Conservation (phyloP, 495 filamentous ascomycete species). For the Haplographium delicatum region DNA sequence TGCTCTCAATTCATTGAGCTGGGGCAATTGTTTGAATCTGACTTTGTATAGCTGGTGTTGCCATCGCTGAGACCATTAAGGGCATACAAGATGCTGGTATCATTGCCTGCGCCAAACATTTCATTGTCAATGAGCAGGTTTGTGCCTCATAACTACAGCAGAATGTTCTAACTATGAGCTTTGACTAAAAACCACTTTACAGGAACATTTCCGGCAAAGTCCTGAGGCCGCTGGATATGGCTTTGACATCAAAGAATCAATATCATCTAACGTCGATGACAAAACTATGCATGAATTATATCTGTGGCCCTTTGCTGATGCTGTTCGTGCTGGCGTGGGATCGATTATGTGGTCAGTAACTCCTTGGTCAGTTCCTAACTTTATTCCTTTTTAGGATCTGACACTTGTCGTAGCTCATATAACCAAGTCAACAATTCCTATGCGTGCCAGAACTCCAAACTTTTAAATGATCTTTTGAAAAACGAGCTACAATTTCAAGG, state of each 20-base stretch:
- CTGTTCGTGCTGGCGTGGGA: conserved; percentile 70
- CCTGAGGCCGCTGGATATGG: conserved; percentile 46
- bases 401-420: conserved; percentile 53
- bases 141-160: not conserved
- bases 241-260: conserved; percentile 38
- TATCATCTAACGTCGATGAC: conserved; percentile 90
- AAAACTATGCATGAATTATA: conserved; percentile 93
- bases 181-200: conserved; percentile 8
- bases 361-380: not conserved
- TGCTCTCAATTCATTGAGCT: not conserved
- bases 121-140: conserved; percentile 39
- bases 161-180: not conserved
- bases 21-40: not conserved
- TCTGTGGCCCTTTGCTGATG: conserved; percentile 80
- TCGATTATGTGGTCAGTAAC: conserved; percentile 67
- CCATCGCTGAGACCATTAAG: conserved; percentile 67
- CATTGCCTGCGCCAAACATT: conserved; percentile 84
- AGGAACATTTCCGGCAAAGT: conserved; percentile 80
- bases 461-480: conserved; percentile 82
- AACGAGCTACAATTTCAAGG: conserved; percentile 90
- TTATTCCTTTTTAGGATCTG: not conserved
- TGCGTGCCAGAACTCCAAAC: conserved; percentile 65
- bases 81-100: conserved; percentile 81
- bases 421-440: conserved; percentile 78
- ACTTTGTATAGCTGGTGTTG: conserved; percentile 21